Conservation (phyloP, 75 land plant species). For the Picea glauca region DNA sequence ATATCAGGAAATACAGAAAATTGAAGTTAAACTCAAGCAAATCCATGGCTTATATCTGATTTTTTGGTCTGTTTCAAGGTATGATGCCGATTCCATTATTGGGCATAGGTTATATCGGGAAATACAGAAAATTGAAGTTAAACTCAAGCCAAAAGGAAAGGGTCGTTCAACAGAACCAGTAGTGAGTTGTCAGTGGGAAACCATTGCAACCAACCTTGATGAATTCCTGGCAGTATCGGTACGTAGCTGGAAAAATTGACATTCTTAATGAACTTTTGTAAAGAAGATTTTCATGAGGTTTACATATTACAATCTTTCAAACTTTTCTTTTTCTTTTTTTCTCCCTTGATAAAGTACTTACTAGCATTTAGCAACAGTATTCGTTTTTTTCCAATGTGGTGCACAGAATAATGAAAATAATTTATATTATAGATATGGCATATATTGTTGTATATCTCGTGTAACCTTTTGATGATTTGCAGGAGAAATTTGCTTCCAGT, state of each 20-base stretch:
- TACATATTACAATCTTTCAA: background rate
- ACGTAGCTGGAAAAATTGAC: background rate
- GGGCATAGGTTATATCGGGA: conserved; percentile 88
- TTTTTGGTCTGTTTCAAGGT: conserved; percentile 36
- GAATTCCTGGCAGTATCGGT: conserved; percentile 78
- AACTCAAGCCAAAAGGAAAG: conserved; percentile 36
- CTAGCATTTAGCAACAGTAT: background rate
- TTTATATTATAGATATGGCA: background rate
- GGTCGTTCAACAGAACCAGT: conserved; percentile 25
- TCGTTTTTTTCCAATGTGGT: background rate
- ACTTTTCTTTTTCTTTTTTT: background rate
- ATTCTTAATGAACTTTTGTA: background rate
- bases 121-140: conserved; percentile 20
- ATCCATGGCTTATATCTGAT: conserved; percentile 8
- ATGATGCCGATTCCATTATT: conserved; percentile 56
- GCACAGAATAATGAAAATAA: background rate
- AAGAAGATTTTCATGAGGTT: background rate
- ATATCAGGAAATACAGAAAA: conserved; percentile 53
- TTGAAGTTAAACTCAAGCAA: conserved; percentile 25
- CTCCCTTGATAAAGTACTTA: background rate
- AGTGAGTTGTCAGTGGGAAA: conserved; percentile 62
- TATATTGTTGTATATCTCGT: background rate
- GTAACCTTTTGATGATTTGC: conserved; percentile 7
- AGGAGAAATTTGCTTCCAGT: conserved; percentile 70
- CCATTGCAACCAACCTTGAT: conserved; percentile 86